A percentile compares a stretch with the other conserved stretches of the same genome.
Conservation (phyloP, 805 yeast species). For the Naumovozyma dairenensis region DNA sequence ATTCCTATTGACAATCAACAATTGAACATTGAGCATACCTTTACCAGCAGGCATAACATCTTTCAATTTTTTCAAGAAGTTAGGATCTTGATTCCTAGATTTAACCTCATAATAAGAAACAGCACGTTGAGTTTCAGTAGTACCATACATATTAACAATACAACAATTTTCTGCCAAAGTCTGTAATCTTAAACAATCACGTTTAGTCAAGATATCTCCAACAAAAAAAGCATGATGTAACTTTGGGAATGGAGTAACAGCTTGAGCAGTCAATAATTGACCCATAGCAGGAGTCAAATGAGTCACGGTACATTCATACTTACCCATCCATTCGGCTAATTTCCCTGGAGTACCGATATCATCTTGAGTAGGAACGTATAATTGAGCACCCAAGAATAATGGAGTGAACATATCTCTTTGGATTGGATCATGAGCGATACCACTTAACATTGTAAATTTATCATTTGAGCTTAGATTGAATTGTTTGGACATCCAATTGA, state of each 20-base stretch:
- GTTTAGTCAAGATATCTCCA: constrained; percentile 93
- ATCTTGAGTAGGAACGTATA: constrained; percentile 89
- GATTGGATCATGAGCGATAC: constrained; percentile 98
- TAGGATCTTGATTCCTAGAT: constrained; percentile 56
- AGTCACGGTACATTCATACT: constrained; percentile 85
- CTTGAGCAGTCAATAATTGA: constrained; percentile 91
- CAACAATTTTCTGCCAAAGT: constrained; percentile 79
- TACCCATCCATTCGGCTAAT: constrained; percentile 94
- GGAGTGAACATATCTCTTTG: constrained; percentile 99
- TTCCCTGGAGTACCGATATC: constrained; percentile 98
- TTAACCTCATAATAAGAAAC: constrained; percentile 90
- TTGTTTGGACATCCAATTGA: constrained; percentile 95
- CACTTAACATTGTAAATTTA: constrained; percentile 93
- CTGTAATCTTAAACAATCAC: constrained; percentile 91
- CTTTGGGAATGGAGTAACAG: constrained; percentile 71
- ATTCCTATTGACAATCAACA: constrained; percentile 84
- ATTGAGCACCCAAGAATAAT: constrained; percentile 84
- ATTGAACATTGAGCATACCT: constrained; percentile 93
- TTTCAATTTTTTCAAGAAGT: constrained; percentile 72
- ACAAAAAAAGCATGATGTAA: constrained; percentile 96
- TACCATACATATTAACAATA: constrained; percentile 97
- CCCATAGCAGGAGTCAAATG: constrained; percentile 99
- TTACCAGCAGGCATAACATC: constrained; percentile 98
- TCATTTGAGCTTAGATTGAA: constrained; percentile 73
- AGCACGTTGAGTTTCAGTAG: constrained; percentile 98